Base-by-base conservation (phyloP, 2,329 filamentous ascomycete species). In the Aspergillus sp. region DNA sequence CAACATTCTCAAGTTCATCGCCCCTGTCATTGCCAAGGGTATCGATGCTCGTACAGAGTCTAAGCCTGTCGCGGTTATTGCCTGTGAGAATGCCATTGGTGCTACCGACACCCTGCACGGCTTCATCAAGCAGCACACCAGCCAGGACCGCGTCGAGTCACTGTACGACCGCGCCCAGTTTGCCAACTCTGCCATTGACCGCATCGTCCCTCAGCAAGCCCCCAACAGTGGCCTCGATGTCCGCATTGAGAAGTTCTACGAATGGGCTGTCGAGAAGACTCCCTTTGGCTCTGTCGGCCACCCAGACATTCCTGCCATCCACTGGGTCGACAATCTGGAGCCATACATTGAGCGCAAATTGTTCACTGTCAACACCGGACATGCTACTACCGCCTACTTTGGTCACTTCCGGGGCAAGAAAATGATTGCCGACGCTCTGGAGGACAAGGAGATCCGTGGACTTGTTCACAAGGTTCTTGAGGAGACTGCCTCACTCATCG, bases 311-410 rank as follows among this genome's bases (percentile, higher is more conserved):
- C 79, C 95, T 67, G 94, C 93, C 62, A 89, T 98, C 75, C 91
- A 96, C 81, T 97, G 91, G 87, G 95, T 98, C 61, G 88, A 92
- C 66, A 85, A 98, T 80, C 87, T 99, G 30, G 85, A 89, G 74
- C 95, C 95, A 60, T 99, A 94, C 82, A 98, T 99, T 72, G 95
- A 99, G 87, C 93, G 95, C 79, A 99, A 99, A 86, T 89, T 99
- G 66, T 99, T 93, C 85, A 99, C 95, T 21, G 94, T 99, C 85
- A 99, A 99, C 86, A 99, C 95, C 21, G 91, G 92, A 58, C 95
- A 99, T 76, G 95, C 95, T 62, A 96, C 94, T 7, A 93, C 93
- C 19, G 94, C 95, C 62, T 98, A 98, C 85, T 93, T 95, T 78
- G 94, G 93, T 58, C 91, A 96, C 85, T 85, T 92, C 80, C 86